Evolutionary conservation across 257 asterid species (phyloP).

Genomic region (Parsonsia alboflavescens): DNA sequence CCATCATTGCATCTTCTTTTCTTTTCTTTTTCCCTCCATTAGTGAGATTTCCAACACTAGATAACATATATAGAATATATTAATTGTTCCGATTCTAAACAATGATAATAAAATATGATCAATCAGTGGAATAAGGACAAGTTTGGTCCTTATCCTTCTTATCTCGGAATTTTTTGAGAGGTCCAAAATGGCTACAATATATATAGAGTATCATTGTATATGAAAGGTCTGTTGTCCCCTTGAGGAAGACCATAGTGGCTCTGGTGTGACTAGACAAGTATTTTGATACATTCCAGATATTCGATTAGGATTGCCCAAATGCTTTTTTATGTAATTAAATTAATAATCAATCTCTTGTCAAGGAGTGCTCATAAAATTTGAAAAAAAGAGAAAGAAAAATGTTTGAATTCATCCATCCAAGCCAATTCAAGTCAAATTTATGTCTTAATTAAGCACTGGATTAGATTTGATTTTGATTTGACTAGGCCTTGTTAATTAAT

Average conservation of each 20-base stretch:
- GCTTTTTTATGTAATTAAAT: not conserved
- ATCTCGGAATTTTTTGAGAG: not conserved
- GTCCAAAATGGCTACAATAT: constrained; percentile 4
- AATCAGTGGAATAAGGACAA: not conserved
- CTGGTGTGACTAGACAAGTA: constrained; percentile 31
- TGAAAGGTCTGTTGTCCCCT: constrained; percentile 34
- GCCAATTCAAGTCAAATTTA: not conserved
- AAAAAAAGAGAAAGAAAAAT: too few relatives aligned
- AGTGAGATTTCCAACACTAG: not conserved
- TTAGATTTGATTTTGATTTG: not conserved
- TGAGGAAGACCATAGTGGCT: constrained; percentile 21
- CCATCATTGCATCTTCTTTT: not conserved
- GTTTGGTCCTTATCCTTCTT: not conserved
- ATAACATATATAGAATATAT: not conserved
- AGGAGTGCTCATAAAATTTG: not conserved
- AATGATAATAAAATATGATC: too few relatives aligned
- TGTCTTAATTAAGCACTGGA: not conserved
- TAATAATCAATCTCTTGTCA: not conserved
- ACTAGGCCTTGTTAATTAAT: not conserved
- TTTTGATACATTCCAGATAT: not conserved
- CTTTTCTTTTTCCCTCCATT: not conserved
- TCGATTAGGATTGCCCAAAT: not conserved
- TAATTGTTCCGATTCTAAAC: not conserved
- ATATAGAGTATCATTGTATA: not conserved
- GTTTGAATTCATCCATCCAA: not conserved